Evolutionary conservation across 352 stramenopile genomes (phyloP).

Genomic region (Pythium graminicola): DNA sequence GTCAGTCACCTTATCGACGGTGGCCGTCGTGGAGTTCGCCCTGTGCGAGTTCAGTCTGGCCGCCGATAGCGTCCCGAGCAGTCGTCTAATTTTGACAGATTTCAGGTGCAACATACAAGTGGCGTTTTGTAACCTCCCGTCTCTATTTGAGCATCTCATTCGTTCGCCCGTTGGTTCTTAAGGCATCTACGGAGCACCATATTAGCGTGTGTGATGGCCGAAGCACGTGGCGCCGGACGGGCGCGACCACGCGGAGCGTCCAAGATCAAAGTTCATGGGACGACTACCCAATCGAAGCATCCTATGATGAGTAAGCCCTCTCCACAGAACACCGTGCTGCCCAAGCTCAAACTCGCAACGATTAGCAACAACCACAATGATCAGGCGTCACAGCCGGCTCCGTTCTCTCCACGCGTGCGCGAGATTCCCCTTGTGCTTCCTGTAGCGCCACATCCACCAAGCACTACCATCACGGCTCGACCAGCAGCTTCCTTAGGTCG

Average conservation of each 20-base stretch:
- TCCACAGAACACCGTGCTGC: slow-evolving; percentile 4
- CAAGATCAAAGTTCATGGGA: slow-evolving; percentile 15
- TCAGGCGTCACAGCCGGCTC: slow-evolving; percentile 4
- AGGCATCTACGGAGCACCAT: neutral
- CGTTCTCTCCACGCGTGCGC: slow-evolving; percentile 27
- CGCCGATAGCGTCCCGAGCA: neutral
- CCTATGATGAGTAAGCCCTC: neutral
- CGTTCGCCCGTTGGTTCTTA: neutral
- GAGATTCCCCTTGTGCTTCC: slow-evolving; percentile 18
- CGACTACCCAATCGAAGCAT: slow-evolving; percentile 3
- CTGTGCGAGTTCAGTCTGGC: neutral
- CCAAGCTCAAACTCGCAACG: slow-evolving; percentile 9
- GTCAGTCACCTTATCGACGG: slow-evolving; percentile 1
- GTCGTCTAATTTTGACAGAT: slow-evolving; percentile 20
- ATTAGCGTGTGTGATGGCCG: slow-evolving; percentile 8
- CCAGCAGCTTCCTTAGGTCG: neutral
- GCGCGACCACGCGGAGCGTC: slow-evolving; percentile 8
- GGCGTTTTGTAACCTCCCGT: slow-evolving; percentile 32
- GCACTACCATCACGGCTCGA: too few relatives aligned
- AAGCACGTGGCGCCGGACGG: slow-evolving; percentile 6
- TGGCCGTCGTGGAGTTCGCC: neutral
- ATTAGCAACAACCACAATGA: slow-evolving; percentile 14
- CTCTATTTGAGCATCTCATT: neutral
- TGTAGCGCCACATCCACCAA: neutral
- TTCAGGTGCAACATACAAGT: neutral